Conservation (phyloP, 352 stramenopile genomes). For the Globisporangium echinulatum region DNA sequence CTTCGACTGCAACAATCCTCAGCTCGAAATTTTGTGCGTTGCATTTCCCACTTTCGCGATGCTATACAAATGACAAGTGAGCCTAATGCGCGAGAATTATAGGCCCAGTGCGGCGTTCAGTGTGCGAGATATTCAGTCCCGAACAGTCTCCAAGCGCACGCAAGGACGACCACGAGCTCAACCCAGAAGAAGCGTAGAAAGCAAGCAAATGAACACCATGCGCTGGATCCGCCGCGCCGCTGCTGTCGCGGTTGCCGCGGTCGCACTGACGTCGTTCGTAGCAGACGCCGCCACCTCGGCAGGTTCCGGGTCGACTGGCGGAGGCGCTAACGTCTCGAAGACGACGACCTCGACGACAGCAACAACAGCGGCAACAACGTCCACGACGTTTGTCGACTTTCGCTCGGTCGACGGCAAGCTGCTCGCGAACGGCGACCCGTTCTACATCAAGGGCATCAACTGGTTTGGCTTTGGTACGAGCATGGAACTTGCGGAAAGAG, state of each 20-base stretch:
- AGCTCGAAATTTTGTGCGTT: too few species aligned
- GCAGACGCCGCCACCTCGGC: not conserved
- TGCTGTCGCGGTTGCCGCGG: not conserved
- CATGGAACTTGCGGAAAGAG: too few species aligned
- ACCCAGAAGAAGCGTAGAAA: not conserved
- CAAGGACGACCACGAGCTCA: not conserved
- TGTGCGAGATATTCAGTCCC: conserved; percentile 2
- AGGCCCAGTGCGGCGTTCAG: not conserved
- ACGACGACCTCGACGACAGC: not conserved
- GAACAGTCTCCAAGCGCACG: conserved; percentile 1
- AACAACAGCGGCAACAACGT: not conserved
- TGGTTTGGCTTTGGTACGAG: conserved; percentile 55
- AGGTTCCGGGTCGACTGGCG: not conserved
- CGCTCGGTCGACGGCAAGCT: conserved; percentile 50
- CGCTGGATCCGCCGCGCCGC: conserved; percentile 5
- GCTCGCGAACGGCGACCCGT: conserved; percentile 41
- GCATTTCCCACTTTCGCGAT: not conserved
- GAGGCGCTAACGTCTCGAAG: not conserved
- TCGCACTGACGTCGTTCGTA: not conserved
- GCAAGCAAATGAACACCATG: conserved; percentile 2
- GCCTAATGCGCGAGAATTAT: not conserved
- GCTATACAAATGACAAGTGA: conserved; percentile 4
- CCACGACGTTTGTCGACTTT: conserved; percentile 51
- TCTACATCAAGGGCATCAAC: conserved; percentile 69
- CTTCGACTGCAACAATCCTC: too few species aligned